Evolutionary conservation across 2,329 filamentous ascomycete genomes (phyloP), one percentile per base, ranked within the genome.

Genomic region (Diaporthe citriasiana): DNA sequence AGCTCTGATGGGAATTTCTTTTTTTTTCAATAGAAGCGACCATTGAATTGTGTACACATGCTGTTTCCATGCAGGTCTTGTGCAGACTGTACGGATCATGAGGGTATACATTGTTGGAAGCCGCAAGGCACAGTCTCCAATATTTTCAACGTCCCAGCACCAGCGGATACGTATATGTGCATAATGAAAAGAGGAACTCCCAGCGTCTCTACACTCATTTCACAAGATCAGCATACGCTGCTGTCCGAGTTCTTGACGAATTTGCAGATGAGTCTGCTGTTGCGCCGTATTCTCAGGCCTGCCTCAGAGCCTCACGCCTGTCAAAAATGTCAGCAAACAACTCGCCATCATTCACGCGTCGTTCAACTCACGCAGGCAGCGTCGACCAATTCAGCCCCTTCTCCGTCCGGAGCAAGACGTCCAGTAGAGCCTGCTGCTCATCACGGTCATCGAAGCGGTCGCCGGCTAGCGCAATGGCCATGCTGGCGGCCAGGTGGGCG

Each of bases 401-500:
- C 72, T 82, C 82, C 30, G 80, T 81, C 42, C 76, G 76, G n/a
- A 76, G 72, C 65, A 84, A 74, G 8, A 84, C 38, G 33, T 56
- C 38, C 33, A 70, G 25, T 19, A 83, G 74, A 30, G 80, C 81
- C 68, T 80, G 77, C 71, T 83, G 79, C 53, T 82, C 81, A 30
- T 47, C 70, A 22, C 76, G 75, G 38, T 79, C 76, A 1, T 76
- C 78, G 71, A 83, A 84, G n/a, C 81, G 81, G 57, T 85, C 83
- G 0, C 84, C 84, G 7, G 79, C 79, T 55, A 79, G 63, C 0
- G 77, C 74, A 19, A 80, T 79, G 8, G 78, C 77, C 78, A 80
- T 79, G 27, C 76, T 78, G 13, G 79, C 78, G 10, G 74, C 73
- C 78, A 79, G 73, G 53, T 79, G 78, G 25, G 78, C 74, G 0